Evolutionary conservation across 2,329 filamentous ascomycete species (phyloP).

Genomic region (Phaeoacremonium minimum): DNA sequence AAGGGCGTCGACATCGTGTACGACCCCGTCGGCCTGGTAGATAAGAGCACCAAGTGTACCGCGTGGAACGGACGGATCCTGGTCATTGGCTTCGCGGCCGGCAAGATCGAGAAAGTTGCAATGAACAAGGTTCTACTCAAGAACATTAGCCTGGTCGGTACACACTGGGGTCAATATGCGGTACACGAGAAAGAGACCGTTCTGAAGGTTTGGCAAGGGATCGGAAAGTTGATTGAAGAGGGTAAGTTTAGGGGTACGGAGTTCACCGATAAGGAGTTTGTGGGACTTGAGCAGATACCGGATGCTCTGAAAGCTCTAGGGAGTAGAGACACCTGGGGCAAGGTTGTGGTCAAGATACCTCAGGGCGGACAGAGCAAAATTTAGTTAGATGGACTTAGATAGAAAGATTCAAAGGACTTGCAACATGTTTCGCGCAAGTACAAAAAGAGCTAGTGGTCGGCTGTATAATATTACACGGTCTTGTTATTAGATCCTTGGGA

Average conservation of each 20-base stretch:
- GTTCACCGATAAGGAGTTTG: conserved; percentile 77
- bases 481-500: too few species aligned
- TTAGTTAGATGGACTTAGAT: too few species aligned
- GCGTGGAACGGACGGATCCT: conserved; percentile 89
- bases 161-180: conserved; percentile 88
- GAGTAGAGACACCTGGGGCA: conserved; percentile 85
- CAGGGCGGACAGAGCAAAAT: conserved; percentile 52
- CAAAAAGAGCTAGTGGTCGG: too few species aligned
- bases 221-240: conserved; percentile 71
- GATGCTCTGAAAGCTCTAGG: conserved; percentile 74
- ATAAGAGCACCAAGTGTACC: conserved; percentile 82
- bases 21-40: conserved; percentile 88
- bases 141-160: conserved; percentile 84
- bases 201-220: conserved; percentile 72
- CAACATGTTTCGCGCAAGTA: too few species aligned
- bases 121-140: conserved; percentile 91
- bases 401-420: too few species aligned
- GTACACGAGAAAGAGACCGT: conserved; percentile 68
- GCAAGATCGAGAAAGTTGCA: conserved; percentile 83
- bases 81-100: conserved; percentile 85
- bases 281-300: conserved; percentile 75
- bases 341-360: conserved; percentile 85
- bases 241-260: conserved; percentile 80
- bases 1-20: conserved; percentile 87
- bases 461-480: too few species aligned